Evolutionary conservation across 2,329 filamentous ascomycete species (phyloP), one percentile per base, ranked within the genome.

Genomic region (Podosphaera xanthii): DNA sequence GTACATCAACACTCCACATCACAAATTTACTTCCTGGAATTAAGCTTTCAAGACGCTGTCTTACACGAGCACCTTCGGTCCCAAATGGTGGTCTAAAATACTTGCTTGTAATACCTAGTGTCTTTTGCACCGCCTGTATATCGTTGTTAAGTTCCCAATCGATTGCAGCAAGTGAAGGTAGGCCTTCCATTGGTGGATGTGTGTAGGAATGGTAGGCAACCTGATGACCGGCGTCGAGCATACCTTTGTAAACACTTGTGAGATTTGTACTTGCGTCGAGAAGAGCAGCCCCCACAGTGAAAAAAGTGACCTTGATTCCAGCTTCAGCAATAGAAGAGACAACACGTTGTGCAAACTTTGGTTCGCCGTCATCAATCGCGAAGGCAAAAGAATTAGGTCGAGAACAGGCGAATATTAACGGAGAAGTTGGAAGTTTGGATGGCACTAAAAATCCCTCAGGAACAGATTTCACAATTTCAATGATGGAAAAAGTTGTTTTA

Each of bases 1-100:
- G 80, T 38, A 85, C 78, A 65, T 86, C 82, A 52, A 86, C 78
- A 65, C 76, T 81, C 83, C 82, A 86, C 68, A 80, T 80, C 58
- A 84, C 76, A 50, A 85, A 77, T 63, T 78, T 77, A 0, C 79
- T 75, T 12, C 77, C 73, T 1, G 74, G 71, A 30, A 76, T 74
- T 14, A 69, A 69, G 52, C 73, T 72, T 0, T 80, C 77, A 35
- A 85, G 75, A 48, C 80, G 75, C 67, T 83, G 77, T 3, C 83
- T 76, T 71, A 82, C 81, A 53, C 82, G 76, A 0, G 82, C 81
- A 48, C 82, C 83, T 66, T 85, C 78, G 36, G 75, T 84, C 48
- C 83, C 83, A 65, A 82, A 86, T 0, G 83, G 83, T 4, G 83
- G 81, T 4, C 83, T 78, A 75, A 86, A 86, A 71, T 86, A 86